Conservation (phyloP, 1,284 basidiomycete genomes). For the Vanrija sp. region DNA sequence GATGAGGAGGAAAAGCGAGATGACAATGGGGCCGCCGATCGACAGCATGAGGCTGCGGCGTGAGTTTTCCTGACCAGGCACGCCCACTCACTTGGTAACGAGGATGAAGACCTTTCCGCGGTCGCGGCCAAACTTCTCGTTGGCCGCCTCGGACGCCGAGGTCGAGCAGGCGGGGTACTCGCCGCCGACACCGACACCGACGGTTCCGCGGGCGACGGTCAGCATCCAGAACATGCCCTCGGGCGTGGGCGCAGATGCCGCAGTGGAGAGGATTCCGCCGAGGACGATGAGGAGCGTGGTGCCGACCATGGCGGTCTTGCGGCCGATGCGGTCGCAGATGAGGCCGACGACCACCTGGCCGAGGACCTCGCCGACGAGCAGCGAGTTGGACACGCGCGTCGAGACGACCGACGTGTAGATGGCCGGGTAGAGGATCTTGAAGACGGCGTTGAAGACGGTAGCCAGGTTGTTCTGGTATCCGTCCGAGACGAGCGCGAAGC, state of each 20-base stretch:
- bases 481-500: slow-evolving; percentile 33
- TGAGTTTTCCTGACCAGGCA: too few species aligned
- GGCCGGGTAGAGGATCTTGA: slow-evolving; percentile 2
- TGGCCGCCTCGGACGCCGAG: slow-evolving; percentile 65
- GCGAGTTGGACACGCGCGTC: slow-evolving; percentile 67
- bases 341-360: slow-evolving; percentile 51
- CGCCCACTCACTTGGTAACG: slow-evolving; percentile 58
- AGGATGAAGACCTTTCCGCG: slow-evolving; percentile 71
- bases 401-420: slow-evolving; percentile 60
- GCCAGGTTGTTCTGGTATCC: slow-evolving; percentile 40
- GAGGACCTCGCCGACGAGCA: slow-evolving; percentile 60
- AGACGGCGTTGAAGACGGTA: slow-evolving; percentile 28
- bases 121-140: slow-evolving; percentile 61
- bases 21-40: slow-evolving; percentile 62
- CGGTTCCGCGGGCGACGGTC: slow-evolving; percentile 66
- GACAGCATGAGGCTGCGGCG: slow-evolving; percentile 31
- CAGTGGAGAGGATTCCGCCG: slow-evolving; percentile 67
- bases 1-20: slow-evolving; percentile 67
- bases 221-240: slow-evolving; percentile 67
- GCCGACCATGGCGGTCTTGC: slow-evolving; percentile 65
- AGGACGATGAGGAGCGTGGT: slow-evolving; percentile 68
- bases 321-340: slow-evolving; percentile 65
- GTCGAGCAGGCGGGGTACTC: slow-evolving; percentile 72
- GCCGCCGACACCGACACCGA: slow-evolving; percentile 60
- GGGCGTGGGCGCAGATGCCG: slow-evolving; percentile 57